Percentiles rank a stretch among this genome's conserved stretches.
phyloP scores from a whole-genome alignment of 2,329 filamentous ascomycete species.

The Fusarium liriodendri region DNA sequence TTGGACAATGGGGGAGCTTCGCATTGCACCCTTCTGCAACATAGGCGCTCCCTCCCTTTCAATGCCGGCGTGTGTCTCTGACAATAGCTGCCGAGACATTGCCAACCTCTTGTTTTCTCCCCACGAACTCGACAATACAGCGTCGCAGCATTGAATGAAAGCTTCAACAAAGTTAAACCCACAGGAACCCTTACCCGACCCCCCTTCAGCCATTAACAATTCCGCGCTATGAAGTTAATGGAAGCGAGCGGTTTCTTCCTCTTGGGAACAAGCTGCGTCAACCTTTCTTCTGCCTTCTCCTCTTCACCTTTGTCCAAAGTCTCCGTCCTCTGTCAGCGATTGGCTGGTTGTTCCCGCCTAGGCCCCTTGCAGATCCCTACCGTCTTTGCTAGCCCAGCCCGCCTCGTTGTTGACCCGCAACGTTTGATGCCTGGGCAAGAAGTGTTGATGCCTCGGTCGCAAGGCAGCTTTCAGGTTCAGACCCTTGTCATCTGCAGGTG shows the following conservation, averaged over 20 bases:
- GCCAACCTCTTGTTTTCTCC: background rate
- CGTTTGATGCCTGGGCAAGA: conserved; percentile 7
- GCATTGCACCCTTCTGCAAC: background rate
- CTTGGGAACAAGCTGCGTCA: conserved; percentile 11
- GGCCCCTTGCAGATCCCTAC: conserved; percentile 32
- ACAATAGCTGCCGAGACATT: background rate
- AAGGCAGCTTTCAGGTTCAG: conserved; percentile 25
- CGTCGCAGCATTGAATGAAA: background rate
- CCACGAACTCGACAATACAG: background rate
- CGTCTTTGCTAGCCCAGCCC: conserved; percentile 13
- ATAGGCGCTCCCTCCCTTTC: background rate
- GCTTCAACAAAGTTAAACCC: conserved; percentile 24
- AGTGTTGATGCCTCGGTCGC: conserved; percentile 30
- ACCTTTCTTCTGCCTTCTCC: conserved; percentile 21
- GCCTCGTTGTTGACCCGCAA: conserved; percentile 24
- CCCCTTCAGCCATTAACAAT: conserved; percentile 11
- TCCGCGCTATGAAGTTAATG: conserved; percentile 9
- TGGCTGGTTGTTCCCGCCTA: conserved; percentile 18
- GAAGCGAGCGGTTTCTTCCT: background rate
- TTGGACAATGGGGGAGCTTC: background rate
- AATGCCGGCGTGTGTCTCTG: conserved; percentile 2
- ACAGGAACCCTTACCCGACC: background rate
- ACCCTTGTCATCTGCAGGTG: conserved; percentile 20
- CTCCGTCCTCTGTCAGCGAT: conserved; percentile 20
- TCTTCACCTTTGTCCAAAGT: conserved; percentile 8